Evolutionary conservation across 768 basidiomycete genomes (phyloP), one percentile per base, ranked within the genome.

Genomic region (Sistotremastrum niveocremeum): DNA sequence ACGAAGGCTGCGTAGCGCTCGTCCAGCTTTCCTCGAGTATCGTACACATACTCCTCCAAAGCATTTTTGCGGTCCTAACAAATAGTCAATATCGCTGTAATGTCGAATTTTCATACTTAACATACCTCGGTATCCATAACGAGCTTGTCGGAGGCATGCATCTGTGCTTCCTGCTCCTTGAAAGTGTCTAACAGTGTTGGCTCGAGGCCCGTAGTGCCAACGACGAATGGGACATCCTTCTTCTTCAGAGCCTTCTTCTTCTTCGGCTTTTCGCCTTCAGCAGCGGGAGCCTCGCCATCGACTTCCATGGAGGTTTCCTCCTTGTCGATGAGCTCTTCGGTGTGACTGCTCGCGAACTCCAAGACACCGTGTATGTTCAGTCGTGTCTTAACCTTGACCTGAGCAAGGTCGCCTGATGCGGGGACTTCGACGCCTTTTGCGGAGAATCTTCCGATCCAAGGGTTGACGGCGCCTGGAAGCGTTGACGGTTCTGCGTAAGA

Each of bases 31-130:
- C 77, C 70, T 36, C 91, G 85, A 57, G 74, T 90, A 63, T 98
- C 94, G 66, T 97, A 97, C 48, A 98, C 84, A 69, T 94, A 97
- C 67, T 98, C 95, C 68, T 99, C 94, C 9, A 99, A 79, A 4
- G 93, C 91, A 60, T 99, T 99, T 70, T 97, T 99, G 64, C 87
- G 81, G 65, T 98, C 87, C 89, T 94, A 46, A 28, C 37, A n/a
- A 39, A 20, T 7, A 9, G 31, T 29, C 45, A 45, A 36, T 29
- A 35, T 5, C 1, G 12, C 36, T 30, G 34, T 5, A 38, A 42
- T 29, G 32, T 31, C 6, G 6, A 8, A 41, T 41, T 34, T 11
- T 20, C 7, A 42, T 43, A 30, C 12, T 40, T 34, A 49, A 66
- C 75, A 34, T 52, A 88, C 89, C 79, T 97, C 94, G 47, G 95